These are phyloP conservation scores for Schoenoplectus tabernaemontani DNA, from an alignment of 202 grass and related monocot genomes.

Conservation along the genomic window DNA sequence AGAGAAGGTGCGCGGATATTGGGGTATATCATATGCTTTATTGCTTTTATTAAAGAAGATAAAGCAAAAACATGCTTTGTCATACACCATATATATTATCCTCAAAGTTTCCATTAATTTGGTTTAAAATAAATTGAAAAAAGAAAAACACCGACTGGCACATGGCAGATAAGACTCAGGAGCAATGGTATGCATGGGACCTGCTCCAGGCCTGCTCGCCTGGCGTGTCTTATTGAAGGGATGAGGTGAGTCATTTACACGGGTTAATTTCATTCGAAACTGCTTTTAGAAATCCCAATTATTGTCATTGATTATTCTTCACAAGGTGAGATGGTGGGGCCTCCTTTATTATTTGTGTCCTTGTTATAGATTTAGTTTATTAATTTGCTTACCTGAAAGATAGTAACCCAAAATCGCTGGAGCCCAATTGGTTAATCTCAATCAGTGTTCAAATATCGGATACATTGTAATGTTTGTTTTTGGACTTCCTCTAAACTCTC, in stretches of 20 bases:
- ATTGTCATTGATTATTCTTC: background rate
- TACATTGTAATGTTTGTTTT: too few relatives aligned
- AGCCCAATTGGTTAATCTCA: background rate
- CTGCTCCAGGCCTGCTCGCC: too few relatives aligned
- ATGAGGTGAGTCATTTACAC: background rate
- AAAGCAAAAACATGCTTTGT: background rate
- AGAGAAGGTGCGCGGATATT: too few relatives aligned
- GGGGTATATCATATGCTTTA: background rate
- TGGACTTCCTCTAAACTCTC: too few relatives aligned
- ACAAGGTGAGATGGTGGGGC: background rate
- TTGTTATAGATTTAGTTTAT: background rate
- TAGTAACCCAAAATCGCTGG: background rate
- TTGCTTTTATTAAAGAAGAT: background rate
- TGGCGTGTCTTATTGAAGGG: background rate
- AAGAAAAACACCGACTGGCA: conserved; percentile 2
- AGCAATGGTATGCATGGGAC: too few relatives aligned
- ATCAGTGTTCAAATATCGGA: too few relatives aligned
- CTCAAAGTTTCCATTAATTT: background rate
- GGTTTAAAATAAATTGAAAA: background rate
- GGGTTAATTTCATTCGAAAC: background rate
- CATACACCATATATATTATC: background rate
- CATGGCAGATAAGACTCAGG: background rate
- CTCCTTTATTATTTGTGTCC: background rate
- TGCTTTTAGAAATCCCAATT: background rate
- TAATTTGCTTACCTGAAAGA: background rate